Evolutionary conservation across 345 rosid species (phyloP), one percentile per base, ranked within the genome.

Genomic region (Salix suchowensis): DNA sequence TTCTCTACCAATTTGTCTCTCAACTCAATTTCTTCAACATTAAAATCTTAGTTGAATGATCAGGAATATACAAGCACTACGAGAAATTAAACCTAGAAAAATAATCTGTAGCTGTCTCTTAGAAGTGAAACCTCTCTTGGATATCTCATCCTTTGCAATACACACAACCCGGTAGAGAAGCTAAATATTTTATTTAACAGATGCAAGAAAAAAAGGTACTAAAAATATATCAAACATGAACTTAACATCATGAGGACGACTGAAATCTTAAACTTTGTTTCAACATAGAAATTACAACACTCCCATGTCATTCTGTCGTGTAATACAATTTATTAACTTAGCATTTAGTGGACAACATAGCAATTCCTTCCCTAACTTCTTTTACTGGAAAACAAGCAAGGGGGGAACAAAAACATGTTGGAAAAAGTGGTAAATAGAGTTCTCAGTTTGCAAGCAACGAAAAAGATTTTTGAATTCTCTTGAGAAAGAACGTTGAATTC

Each of bases 391-490:
- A 30, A 66, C 48, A 50, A 67, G 60, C 2, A n/a, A 68, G 67
- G 71, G 64, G 37, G 64, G 76, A 60, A 65, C 52, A 2, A n/a
- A 10, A 3, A 3, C 18, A 61, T 32, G 24, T 10, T 40, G 44
- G 44, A 40, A 40, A 40, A 40, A 40, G 44, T 40, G 44, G 3
- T 40, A 54, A 23, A 10, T 0, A 7, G 37, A 55, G 42, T 40
- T 61, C 21, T 73, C 64, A 68, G 58, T 74, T 73, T n/a, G 69
- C 64, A 40, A 74, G 73, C 72, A 72, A 50, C 4, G 80, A 77
- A 62, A 77, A 76, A 52, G 80, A 72, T 69, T 71, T 81, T 23
- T 71, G 79, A 74, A 78, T 42, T 65, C 76, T 65, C 54, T 30
- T 69, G 70, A 73, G 46, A 55, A 77, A 74, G 73, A 70, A 75